Evolutionary conservation across 306 rosid genomes (phyloP), one percentile per base, ranked within the genome.

Genomic region (Trifolium repens): DNA sequence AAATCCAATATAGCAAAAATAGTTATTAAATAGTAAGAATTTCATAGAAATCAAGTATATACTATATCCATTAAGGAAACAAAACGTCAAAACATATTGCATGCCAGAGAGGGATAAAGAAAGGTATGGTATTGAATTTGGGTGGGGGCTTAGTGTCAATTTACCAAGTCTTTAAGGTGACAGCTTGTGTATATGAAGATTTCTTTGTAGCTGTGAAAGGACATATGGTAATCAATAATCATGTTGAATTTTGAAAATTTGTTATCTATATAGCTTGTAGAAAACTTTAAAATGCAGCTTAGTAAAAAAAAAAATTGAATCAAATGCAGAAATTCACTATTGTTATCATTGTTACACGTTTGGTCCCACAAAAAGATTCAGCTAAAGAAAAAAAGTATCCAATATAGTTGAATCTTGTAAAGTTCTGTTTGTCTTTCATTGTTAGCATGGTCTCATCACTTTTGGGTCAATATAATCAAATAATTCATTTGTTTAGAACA

Each of bases 71-170:
- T 59, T 26, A 57, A 58, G 8, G 17, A 60, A 46, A 59, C 77
- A 46, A 59, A 46, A 59, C 77, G 43, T 40, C 77, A 46, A 59
- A 46, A 59, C 77, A 59, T 40, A 65, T 14, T 59, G 69, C 32
- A 59, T 22, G 9, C 78, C 46, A 73, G 46, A 44, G 2, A 27
- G 49, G 46, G 44, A 30, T 24, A 62, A 30, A 32, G 37, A 59
- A 11, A 49, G 10, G 12, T 32, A 59, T 15, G 16, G n/a, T 27
- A 43, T 30, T 60, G 55, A 42, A 60, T 3, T 27, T 61, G 59
- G 62, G 78, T 73, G 78, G 47, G 58, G 76, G 19, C 44, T 69
- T 11, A 49, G n/a, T 63, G 78, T 52, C 78, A 73, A 17, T 42
- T 66, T 44, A 66, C 44, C 43, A 22, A 22, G 54, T 66, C 35